These are phyloP conservation scores for Rossbeevera mucosa DNA, from an alignment of 768 basidiomycete genomes.

Conservation along the genomic window DNA sequence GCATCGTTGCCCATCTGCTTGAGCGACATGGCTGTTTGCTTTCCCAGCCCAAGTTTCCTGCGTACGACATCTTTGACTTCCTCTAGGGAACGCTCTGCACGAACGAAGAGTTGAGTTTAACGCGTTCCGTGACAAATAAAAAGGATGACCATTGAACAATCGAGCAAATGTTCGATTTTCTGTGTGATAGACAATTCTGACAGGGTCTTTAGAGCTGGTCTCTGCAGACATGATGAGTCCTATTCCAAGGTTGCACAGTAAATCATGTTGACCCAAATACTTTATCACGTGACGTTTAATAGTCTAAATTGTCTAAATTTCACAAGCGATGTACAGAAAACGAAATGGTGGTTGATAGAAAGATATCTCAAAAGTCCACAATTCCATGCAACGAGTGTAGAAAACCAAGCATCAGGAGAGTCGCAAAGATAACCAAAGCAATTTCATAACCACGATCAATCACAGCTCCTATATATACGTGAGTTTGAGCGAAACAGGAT, in stretches of 20 bases:
- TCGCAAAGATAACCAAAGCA: background rate
- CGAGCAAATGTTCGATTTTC: conserved; percentile 36
- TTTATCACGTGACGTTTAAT: background rate
- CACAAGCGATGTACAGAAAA: too few species aligned
- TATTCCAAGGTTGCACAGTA: background rate
- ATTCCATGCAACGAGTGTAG: conserved; percentile 12
- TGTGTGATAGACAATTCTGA: conserved; percentile 37
- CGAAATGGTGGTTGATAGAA: conserved; percentile 1
- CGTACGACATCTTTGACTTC: conserved; percentile 55
- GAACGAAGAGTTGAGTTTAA: conserved; percentile 1
- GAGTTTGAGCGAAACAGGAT: background rate
- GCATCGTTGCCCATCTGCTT: conserved; percentile 51
- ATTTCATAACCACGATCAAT: conserved; percentile 5
- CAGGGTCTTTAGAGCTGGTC: background rate
- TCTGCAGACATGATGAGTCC: conserved; percentile 10
- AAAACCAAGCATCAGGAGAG: conserved; percentile 7
- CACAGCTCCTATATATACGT: conserved; percentile 28
- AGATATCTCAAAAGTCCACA: conserved; percentile 15
- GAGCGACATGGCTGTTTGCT: conserved; percentile 35
- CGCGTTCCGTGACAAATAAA: background rate
- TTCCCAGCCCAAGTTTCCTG: conserved; percentile 53
- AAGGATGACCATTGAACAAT: conserved; percentile 36
- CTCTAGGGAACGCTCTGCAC: conserved; percentile 55
- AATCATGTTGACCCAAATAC: background rate
- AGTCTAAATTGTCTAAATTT: too few species aligned